Percentiles rank a stretch among this genome's conserved stretches.
These are phyloP conservation scores for Saururus chinensis DNA, from an alignment of 164 flowering plant species.

Conservation along the genomic window DNA sequence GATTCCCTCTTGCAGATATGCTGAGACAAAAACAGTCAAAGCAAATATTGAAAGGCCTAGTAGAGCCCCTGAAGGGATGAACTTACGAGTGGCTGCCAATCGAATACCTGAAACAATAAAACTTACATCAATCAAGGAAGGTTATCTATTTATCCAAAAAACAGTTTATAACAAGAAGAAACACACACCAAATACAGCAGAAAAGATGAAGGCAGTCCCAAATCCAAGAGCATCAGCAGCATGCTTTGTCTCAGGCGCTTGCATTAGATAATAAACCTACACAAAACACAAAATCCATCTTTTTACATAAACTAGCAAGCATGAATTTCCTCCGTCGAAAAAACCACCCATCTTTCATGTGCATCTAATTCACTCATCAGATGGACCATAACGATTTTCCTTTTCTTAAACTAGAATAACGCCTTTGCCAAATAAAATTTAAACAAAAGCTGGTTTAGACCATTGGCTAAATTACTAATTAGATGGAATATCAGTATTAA, in stretches of 20 bases:
- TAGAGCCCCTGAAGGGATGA: constrained; percentile 21
- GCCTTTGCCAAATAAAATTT: background rate
- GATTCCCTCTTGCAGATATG: constrained; percentile 24
- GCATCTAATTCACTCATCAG: background rate
- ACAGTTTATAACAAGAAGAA: background rate
- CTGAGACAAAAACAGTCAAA: constrained; percentile 24
- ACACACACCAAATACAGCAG: constrained; percentile 39
- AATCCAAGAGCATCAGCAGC: constrained; percentile 39
- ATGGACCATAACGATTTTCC: background rate
- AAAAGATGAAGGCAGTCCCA: constrained; percentile 38
- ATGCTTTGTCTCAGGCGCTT: constrained; percentile 29
- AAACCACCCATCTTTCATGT: background rate
- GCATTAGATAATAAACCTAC: constrained; percentile 36
- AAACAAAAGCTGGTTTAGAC: no score
- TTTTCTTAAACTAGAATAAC: background rate
- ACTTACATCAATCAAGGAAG: background rate
- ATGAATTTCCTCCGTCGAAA: background rate
- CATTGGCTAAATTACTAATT: no score
- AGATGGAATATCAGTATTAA: no score
- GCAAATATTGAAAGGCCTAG: constrained; percentile 29
- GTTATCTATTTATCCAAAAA: background rate
- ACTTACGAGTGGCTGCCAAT: constrained; percentile 32
- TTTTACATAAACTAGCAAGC: background rate
- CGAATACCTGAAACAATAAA: constrained; percentile 28
- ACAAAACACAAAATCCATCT: background rate